A percentile compares a stretch with the other conserved stretches of the same genome.
phyloP scores from a whole-genome alignment of 2,329 filamentous ascomycete species.

The Sordariomycetes sp. region DNA sequence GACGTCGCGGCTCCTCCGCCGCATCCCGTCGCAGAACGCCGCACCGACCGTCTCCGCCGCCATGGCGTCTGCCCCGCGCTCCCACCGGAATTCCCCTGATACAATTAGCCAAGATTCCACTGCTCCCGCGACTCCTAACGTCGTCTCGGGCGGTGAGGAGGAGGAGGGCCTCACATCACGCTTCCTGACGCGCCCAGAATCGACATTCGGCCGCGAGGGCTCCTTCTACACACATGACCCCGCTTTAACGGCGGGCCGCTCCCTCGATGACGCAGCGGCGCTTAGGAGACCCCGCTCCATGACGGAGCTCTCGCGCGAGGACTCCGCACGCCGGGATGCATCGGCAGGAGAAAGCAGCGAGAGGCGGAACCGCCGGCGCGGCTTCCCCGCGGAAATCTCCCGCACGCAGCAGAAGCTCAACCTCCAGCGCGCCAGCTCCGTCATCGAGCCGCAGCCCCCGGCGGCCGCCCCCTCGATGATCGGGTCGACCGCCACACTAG shows the following conservation, averaged over 20 bases:
- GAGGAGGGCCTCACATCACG: slow-evolving; percentile 39
- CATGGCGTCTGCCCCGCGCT: slow-evolving; percentile 28
- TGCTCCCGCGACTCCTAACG: slow-evolving; percentile 24
- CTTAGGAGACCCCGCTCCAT: slow-evolving; percentile 27
- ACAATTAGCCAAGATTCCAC: slow-evolving; percentile 14
- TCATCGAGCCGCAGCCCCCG: slow-evolving; percentile 46
- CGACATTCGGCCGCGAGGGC: slow-evolving; percentile 33
- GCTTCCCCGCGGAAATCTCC: slow-evolving; percentile 38
- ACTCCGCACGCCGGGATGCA: slow-evolving; percentile 19
- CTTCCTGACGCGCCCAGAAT: slow-evolving; percentile 39
- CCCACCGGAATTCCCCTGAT: slow-evolving; percentile 11
- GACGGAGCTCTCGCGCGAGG: slow-evolving; percentile 15
- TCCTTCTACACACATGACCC: slow-evolving; percentile 32
- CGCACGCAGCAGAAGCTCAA: slow-evolving; percentile 66
- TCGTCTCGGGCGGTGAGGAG: slow-evolving; percentile 23
- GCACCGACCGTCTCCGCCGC: slow-evolving; percentile 54
- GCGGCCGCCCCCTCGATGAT: slow-evolving; percentile 9
- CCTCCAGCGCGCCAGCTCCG: slow-evolving; percentile 59
- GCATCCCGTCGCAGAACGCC: slow-evolving; percentile 45
- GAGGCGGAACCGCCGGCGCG: slow-evolving; percentile 13
- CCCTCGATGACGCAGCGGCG: slow-evolving; percentile 16
- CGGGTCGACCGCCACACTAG: slow-evolving; percentile 10
- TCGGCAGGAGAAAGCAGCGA: slow-evolving; percentile 10
- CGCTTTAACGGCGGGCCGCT: slow-evolving; percentile 13
- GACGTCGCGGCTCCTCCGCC: slow-evolving; percentile 53